Conservation (phyloP, 2,329 filamentous ascomycete species). For the Ophiostoma sp. region DNA sequence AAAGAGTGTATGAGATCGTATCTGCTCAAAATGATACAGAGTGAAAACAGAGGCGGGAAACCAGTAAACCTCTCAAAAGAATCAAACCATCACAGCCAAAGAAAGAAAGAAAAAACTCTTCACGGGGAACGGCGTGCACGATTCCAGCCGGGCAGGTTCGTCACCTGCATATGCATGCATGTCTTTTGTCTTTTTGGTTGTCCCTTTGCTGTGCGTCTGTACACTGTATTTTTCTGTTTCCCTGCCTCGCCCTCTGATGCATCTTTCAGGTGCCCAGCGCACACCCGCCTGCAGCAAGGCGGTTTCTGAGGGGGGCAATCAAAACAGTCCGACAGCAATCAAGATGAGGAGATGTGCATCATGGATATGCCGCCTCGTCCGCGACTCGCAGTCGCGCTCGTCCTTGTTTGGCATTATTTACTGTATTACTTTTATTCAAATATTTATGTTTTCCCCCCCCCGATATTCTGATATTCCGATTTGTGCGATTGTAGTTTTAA, state of each 20-base stretch:
- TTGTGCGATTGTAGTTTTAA: not conserved
- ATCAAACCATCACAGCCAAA: not conserved
- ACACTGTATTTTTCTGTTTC: not conserved
- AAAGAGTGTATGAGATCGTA: not conserved
- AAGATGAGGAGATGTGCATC: not conserved
- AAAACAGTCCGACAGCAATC: not conserved
- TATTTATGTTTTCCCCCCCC: too few relatives aligned
- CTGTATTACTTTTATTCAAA: not conserved
- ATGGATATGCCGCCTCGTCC: not conserved
- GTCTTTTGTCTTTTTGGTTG: not conserved
- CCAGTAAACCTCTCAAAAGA: not conserved
- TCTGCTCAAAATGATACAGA: not conserved
- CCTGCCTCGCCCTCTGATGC: slow-evolving; percentile 12
- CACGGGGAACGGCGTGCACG: not conserved
- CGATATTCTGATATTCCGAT: not conserved
- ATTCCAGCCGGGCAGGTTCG: slow-evolving; percentile 13
- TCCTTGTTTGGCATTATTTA: not conserved
- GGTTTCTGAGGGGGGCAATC: not conserved
- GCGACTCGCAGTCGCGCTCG: not conserved
- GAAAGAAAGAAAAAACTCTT: slow-evolving; percentile 15
- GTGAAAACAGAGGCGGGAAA: slow-evolving; percentile 1
- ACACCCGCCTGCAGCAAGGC: slow-evolving; percentile 11
- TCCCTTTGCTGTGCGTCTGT: not conserved
- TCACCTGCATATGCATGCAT: slow-evolving; percentile 14
- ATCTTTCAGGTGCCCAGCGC: slow-evolving; percentile 15